Base-by-base conservation (phyloP, 768 basidiomycete genomes). In the Chiua virens region DNA sequence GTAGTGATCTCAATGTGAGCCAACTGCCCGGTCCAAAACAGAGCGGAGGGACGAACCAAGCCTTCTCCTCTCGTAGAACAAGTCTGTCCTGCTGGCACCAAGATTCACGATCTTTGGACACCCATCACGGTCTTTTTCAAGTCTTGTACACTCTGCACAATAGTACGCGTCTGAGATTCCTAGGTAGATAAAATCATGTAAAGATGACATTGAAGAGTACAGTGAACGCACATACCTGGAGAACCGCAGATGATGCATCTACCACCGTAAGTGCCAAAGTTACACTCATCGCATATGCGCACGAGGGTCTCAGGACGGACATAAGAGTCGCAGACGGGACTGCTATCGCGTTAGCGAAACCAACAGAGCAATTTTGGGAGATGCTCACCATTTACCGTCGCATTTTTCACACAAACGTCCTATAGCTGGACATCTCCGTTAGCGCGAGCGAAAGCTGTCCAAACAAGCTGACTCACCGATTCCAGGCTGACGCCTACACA, bases 121-220 rank as follows among this genome's bases (percentile, higher is more conserved):
- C 1, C 97, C 97, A 70, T 99, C 97, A 32, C 97, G 78, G 62
- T 98, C 95, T 66, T 98, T 98, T 68, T 99, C 97, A 44, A 98
- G 74, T 44, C 95, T 78, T n/a, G 90, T 93, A 64, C 92, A 98
- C 73, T 96, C 94, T 1, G 96, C 95, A 57, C 97, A 99, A 64
- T 99, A 99, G 71, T 98, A 98, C 4, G 97, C 97, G 67, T 99
- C 97, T 22, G 95, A 98, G 45, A 99, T 97, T 64, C 96, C 96
- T 96, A 43, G 48, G 20, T 34, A 30, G 4, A 40, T 40, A 30
- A 23, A 27, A 32, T 42, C 4, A 18, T 14, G 42, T 41, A 36
- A 5, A 8, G 1, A 28, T 8, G 36, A 20, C 5, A 11, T 6
- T 4, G 8, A 30, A 8, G 27, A 14, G 40, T 39, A 27, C 5